These are phyloP conservation scores for Xylaria sp. DNA, from an alignment of 2,329 filamentous ascomycete species.

Conservation along the genomic window DNA sequence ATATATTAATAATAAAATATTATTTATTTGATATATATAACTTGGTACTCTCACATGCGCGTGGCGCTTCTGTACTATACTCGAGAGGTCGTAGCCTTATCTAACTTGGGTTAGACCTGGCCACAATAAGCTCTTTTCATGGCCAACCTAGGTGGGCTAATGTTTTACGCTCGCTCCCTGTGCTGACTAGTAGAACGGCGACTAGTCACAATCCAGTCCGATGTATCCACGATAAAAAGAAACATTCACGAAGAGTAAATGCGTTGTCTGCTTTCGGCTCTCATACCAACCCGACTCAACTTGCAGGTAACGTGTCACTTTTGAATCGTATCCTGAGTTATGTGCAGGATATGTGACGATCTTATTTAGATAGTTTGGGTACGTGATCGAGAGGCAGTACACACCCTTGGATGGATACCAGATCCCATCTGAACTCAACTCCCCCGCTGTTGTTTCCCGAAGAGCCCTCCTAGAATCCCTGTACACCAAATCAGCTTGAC, in stretches of 20 bases:
- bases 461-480: background rate
- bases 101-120: too few species aligned
- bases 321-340: background rate
- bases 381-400: background rate
- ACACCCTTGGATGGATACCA: background rate
- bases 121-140: too few species aligned
- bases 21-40: too few species aligned
- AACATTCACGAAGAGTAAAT: background rate
- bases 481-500: slow-evolving; percentile 10
- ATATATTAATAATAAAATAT: too few species aligned
- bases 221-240: background rate
- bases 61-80: too few species aligned
- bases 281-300: background rate
- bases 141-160: too few species aligned
- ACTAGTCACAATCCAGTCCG: background rate
- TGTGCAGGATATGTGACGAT: slow-evolving; percentile 11
- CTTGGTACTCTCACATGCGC: too few species aligned
- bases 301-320: background rate
- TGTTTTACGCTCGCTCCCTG: background rate
- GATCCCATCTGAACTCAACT: background rate
- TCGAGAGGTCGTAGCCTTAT: too few species aligned
- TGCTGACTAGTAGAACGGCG: background rate
- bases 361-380: background rate
- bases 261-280: background rate
- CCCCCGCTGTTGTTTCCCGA: background rate